phyloP scores from a whole-genome alignment of 208 protist genomes.

The Balamuthia mandrillaris region DNA sequence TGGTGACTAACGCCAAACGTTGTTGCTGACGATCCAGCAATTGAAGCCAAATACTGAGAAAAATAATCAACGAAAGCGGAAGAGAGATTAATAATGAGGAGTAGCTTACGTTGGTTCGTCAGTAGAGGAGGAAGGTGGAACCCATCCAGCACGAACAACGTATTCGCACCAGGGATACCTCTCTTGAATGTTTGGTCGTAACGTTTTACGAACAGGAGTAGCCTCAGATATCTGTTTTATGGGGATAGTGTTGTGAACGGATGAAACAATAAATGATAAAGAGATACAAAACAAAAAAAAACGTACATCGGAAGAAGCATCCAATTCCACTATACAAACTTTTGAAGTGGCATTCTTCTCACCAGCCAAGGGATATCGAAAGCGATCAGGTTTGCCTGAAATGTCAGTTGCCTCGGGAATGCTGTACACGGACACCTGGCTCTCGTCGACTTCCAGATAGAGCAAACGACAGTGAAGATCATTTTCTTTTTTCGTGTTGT shows the following conservation, averaged over 20 bases:
- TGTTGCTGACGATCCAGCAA: slow-evolving; percentile 57
- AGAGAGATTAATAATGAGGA: not conserved
- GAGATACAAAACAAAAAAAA: not conserved
- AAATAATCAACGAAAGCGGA: not conserved
- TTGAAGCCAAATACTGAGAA: slow-evolving; percentile 26
- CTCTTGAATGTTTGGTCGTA: not conserved
- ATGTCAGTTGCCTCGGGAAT: slow-evolving; percentile 16
- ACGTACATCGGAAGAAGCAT: not conserved
- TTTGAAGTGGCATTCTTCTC: slow-evolving; percentile 20
- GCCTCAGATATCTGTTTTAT: no score
- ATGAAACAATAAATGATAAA: not conserved
- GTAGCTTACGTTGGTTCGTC: not conserved
- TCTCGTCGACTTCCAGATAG: slow-evolving; percentile 44
- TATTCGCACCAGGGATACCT: slow-evolving; percentile 51
- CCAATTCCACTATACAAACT: not conserved
- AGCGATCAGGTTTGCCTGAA: not conserved
- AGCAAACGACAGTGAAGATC: not conserved
- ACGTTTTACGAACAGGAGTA: not conserved
- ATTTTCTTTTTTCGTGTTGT: not conserved
- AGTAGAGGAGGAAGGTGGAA: not conserved
- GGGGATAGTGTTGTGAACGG: not conserved
- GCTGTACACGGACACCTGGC: slow-evolving; percentile 8
- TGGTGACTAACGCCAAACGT: slow-evolving; percentile 8
- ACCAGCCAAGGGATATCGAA: not conserved
- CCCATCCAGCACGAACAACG: slow-evolving; percentile 38